Conservation (phyloP, 345 rosid species). For the Bretschneidera sinensis region DNA sequence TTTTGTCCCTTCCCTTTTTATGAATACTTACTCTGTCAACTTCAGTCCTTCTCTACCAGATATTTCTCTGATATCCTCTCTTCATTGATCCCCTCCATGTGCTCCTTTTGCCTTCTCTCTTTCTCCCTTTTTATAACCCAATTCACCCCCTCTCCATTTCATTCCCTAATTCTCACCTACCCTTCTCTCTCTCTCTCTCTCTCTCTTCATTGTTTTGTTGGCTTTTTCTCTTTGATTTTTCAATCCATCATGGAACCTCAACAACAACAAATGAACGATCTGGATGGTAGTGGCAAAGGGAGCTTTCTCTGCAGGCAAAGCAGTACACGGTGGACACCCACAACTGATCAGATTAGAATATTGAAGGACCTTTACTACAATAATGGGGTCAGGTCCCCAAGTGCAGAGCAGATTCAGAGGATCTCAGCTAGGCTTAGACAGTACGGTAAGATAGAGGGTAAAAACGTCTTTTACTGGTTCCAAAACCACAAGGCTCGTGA, state of each 20-base stretch:
- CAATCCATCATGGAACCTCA: constrained; percentile 49
- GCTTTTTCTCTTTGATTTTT: constrained; percentile 21
- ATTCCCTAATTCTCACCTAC: constrained; percentile 17
- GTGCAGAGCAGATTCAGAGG: constrained; percentile 88
- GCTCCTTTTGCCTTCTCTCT: constrained; percentile 9
- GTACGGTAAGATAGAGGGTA: constrained; percentile 94
- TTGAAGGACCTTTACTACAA: constrained; percentile 93
- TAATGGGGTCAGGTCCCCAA: constrained; percentile 82
- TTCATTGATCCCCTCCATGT: constrained; percentile 24
- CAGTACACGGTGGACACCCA: constrained; percentile 94
- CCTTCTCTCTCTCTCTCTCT: constrained; percentile 11
- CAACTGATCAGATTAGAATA: constrained; percentile 82
- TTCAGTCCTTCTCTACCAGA: constrained; percentile 77
- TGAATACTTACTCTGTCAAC: constrained; percentile 56
- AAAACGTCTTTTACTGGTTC: constrained; percentile 98
- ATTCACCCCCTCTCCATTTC: constrained; percentile 9
- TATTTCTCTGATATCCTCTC: constrained; percentile 53
- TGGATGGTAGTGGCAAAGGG: constrained; percentile 38
- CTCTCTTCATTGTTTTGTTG: constrained; percentile 19
- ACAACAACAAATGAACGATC: constrained; percentile 43
- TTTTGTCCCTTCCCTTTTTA: constrained; percentile 71
- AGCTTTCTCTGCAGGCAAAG: constrained; percentile 75
- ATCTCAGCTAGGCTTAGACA: constrained; percentile 77
- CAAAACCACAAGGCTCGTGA: constrained; percentile 99
- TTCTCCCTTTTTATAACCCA: constrained; percentile 18